Evolutionary conservation across 1,139 yeast genomes (phyloP).

Genomic region (Maudiozyma humilis): DNA sequence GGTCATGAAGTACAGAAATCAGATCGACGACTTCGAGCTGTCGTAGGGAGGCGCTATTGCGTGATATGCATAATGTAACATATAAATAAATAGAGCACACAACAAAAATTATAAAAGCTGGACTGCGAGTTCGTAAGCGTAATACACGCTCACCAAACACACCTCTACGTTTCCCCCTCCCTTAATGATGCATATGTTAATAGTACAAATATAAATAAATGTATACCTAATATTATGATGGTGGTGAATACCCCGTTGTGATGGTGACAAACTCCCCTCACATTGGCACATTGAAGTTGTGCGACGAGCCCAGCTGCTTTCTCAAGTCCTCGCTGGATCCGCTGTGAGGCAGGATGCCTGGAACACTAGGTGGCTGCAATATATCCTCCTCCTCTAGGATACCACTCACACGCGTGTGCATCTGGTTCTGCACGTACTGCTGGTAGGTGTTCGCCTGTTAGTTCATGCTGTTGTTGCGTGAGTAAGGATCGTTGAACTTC

Average conservation of each 20-base stretch:
- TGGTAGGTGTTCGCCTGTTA: conserved; percentile 20
- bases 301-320: conserved; percentile 34
- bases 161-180: not conserved
- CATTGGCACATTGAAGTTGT: conserved; percentile 23
- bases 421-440: conserved; percentile 15
- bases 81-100: not conserved
- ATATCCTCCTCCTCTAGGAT: conserved; percentile 22
- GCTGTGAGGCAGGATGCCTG: conserved; percentile 30
- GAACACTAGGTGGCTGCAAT: conserved; percentile 24
- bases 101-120: not conserved
- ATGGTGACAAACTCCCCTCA: not conserved
- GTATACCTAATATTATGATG: not conserved
- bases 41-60: conserved; percentile 31
- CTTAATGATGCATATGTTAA: not conserved
- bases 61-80: not conserved
- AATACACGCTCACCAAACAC: too few species aligned
- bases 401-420: conserved; percentile 24
- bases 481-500: conserved; percentile 15
- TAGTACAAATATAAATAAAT: not conserved
- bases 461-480: conserved; percentile 32
- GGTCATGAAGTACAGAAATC: conserved; percentile 79
- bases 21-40: conserved; percentile 69
- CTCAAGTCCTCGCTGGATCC: conserved; percentile 36
- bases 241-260: not conserved
- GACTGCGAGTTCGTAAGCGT: too few species aligned